Evolutionary conservation across 2,329 filamentous ascomycete species (phyloP).

Genomic region (Cladosporium sphaerospermum): DNA sequence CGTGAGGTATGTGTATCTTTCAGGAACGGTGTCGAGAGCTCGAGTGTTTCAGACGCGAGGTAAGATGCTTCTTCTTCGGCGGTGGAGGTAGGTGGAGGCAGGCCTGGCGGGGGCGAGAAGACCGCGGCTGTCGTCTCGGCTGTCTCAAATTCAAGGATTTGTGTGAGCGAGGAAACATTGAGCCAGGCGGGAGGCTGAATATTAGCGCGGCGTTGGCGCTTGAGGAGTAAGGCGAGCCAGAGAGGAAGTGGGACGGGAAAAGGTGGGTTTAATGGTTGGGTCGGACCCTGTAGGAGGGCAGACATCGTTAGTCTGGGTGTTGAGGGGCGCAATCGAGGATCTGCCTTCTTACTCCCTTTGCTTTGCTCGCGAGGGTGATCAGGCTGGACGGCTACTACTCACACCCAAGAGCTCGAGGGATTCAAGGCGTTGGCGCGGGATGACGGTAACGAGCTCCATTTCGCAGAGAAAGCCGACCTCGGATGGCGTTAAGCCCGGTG

Average conservation of each 20-base stretch:
- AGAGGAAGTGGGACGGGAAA: constrained; percentile 74
- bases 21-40: constrained; percentile 63
- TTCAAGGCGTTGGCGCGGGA: constrained; percentile 86
- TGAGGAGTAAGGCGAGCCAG: constrained; percentile 91
- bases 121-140: constrained; percentile 56
- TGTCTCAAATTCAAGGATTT: constrained; percentile 77
- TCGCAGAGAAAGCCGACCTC: constrained; percentile 94
- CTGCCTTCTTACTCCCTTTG: constrained; percentile 12
- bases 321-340: not conserved
- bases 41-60: constrained; percentile 22
- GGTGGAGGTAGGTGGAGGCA: constrained; percentile 46
- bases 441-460: constrained; percentile 91
- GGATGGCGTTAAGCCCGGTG: constrained; percentile 66
- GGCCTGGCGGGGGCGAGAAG: constrained; percentile 71
- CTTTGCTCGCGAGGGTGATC: constrained; percentile 8
- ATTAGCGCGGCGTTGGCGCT: constrained; percentile 88
- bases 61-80: constrained; percentile 23
- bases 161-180: constrained; percentile 63
- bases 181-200: constrained; percentile 91
- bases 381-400: constrained; percentile 39
- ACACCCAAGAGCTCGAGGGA: constrained; percentile 79
- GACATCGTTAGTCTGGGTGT: not conserved
- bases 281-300: constrained; percentile 58
- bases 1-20: constrained; percentile 62
- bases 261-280: constrained; percentile 71